Base-by-base conservation (phyloP, 2,329 filamentous ascomycete species). In the Colletotrichum graminicola region DNA sequence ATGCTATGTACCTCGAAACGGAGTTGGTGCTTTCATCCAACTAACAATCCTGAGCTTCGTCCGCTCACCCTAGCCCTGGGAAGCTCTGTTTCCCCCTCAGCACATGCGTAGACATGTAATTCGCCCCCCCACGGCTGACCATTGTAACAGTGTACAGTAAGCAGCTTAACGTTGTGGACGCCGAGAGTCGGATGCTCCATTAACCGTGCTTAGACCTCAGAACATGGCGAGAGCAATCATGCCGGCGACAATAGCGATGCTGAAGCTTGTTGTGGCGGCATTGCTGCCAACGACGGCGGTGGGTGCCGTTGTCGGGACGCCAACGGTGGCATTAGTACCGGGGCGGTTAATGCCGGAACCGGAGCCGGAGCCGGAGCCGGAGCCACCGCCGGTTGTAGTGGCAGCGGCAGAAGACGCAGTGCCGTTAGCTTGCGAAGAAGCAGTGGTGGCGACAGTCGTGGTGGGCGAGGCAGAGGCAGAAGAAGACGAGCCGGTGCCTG, bases 351-450 rank as follows among this genome's bases (percentile, higher is more conserved):
- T 68, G 32, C 66, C 66, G 21, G 77, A 73, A 64, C 76, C 73
- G 45, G 75, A 62, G 64, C 67, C 66, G n/a, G 52, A 62, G 34
- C 65, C 66, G 14, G 69, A 59, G 45, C 29, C 67, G 32, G 62
- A 63, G 26, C 65, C 64, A n/a, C 63, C 36, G 21, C 61, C 43
- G 66, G 43, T 74, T 52, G 29, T 61, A 62, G 64, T 74, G 60
- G 60, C 62, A 36, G 49, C 67, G 43, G 64, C 21, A 18, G 71
- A 55, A 2, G 72, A 47, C 45, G n/a, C 68, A 23, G 72, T 68
- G 3, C 75, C 71, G 8, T 76, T 76, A 6, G 74, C 74, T 14
- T 76, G 69, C 5, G 77, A 43, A 45, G 61, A n/a, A 26, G 52
- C 39, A 47, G 65, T 29, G 51, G 66, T 26, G 18, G 72, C 57